Conservation (phyloP, 1,284 basidiomycete genomes). For the Testicularia cyperi region DNA sequence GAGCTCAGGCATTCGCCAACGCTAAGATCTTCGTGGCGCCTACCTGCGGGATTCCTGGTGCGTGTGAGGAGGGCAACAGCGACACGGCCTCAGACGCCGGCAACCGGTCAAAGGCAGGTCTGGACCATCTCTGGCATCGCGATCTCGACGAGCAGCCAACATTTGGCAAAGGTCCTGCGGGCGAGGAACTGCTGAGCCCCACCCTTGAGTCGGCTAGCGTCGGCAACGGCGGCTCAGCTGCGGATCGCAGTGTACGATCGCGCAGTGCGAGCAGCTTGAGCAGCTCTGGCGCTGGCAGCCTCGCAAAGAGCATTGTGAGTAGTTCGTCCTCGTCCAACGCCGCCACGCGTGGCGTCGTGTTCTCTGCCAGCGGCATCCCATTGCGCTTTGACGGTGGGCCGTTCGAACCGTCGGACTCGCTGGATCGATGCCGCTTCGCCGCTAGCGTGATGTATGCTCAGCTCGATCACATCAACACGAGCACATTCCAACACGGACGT, state of each 20-base stretch:
- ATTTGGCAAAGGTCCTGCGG: conserved; percentile 5
- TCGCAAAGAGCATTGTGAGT: conserved; percentile 12
- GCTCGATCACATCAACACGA: conserved; percentile 29
- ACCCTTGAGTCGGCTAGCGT: conserved; percentile 2
- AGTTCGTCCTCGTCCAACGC: conserved; percentile 8
- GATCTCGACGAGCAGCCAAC: conserved; percentile 17
- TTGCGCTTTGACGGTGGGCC: conserved; percentile 42
- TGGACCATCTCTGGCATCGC: conserved; percentile 31
- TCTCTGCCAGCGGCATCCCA: conserved; percentile 21
- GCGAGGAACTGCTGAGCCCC: conserved; percentile 10
- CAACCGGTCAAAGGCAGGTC: conserved; percentile 5
- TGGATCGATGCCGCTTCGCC: conserved; percentile 44
- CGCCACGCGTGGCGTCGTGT: conserved; percentile 1
- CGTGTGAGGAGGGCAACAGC: conserved; percentile 28
- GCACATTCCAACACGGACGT: conserved; percentile 28
- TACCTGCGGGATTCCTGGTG: conserved; percentile 47
- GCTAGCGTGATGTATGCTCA: conserved; percentile 41
- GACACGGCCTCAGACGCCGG: conserved; percentile 27
- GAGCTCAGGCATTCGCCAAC: conserved; percentile 50
- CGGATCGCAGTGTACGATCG: conserved; percentile 4
- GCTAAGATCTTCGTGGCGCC: conserved; percentile 48
- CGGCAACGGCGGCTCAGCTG: not conserved
- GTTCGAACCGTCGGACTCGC: conserved; percentile 37
- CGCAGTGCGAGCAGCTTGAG: conserved; percentile 23
- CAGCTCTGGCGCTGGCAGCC: conserved; percentile 22